Conservation (phyloP, 768 basidiomycete genomes). For the Steccherinum ochraceum region DNA sequence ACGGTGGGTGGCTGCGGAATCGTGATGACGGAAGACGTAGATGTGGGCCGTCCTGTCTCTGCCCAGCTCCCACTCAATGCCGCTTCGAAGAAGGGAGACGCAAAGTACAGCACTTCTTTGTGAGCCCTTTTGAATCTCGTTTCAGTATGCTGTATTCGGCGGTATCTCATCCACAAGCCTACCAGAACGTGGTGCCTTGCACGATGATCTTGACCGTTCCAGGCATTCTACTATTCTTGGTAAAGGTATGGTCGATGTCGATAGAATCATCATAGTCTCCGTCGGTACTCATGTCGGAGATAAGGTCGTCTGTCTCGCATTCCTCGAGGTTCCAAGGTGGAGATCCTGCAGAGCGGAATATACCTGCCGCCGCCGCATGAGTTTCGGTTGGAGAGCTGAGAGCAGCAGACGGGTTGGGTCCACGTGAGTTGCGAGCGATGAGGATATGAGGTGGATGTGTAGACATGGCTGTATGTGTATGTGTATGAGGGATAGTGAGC, state of each 20-base stretch:
- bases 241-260: constrained; percentile 78
- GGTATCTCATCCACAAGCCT: too few species aligned
- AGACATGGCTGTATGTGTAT: constrained; percentile 31
- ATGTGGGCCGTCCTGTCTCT: constrained; percentile 70
- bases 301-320: constrained; percentile 59
- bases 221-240: constrained; percentile 57
- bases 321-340: constrained; percentile 79
- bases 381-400: constrained; percentile 85
- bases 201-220: constrained; percentile 91
- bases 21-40: constrained; percentile 79
- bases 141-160: too few species aligned
- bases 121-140: constrained; percentile 88
- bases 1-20: constrained; percentile 68
- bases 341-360: constrained; percentile 76
- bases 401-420: constrained; percentile 69
- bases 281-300: constrained; percentile 62
- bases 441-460: constrained; percentile 85
- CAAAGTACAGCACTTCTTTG: constrained; percentile 86
- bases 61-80: constrained; percentile 90
- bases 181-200: constrained; percentile 89
- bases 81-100: constrained; percentile 93
- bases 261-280: constrained; percentile 61
- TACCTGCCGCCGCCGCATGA: constrained; percentile 79
- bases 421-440: constrained; percentile 80
- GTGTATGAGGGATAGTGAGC: background rate